Evolutionary conservation across 164 flowering plant genomes (phyloP).

Genomic region (Aristolochia fimbriata): DNA sequence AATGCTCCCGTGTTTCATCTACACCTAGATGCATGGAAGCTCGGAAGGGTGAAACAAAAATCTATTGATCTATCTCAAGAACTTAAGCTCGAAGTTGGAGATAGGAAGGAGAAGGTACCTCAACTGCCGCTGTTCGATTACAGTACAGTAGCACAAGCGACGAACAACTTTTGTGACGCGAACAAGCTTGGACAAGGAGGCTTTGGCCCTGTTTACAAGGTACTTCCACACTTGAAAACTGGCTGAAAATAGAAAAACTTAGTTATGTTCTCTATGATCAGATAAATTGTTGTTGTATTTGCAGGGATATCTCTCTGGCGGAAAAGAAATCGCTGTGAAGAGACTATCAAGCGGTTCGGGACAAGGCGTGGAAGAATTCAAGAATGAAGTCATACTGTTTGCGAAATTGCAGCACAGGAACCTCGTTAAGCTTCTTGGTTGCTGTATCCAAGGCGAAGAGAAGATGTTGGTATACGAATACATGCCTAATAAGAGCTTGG

Average conservation of each 20-base stretch:
- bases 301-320: too few species aligned
- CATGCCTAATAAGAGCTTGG: conserved; percentile 19
- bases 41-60: conserved; percentile 8
- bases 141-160: conserved; percentile 32
- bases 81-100: conserved; percentile 26
- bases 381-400: conserved; percentile 20
- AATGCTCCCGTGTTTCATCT: too few species aligned
- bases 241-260: too few species aligned
- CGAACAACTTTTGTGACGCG: conserved; percentile 36
- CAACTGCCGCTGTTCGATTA: conserved; percentile 43
- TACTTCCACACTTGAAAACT: conserved; percentile 3
- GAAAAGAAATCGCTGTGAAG: conserved; percentile 7
- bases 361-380: conserved; percentile 28
- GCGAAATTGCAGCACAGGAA: conserved; percentile 8
- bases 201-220: conserved; percentile 82
- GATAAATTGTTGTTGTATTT: too few species aligned
- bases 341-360: conserved; percentile 7
- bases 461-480: conserved; percentile 10
- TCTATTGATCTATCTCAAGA: conserved; percentile 11
- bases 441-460: conserved; percentile 4
- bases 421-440: conserved; percentile 9
- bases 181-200: conserved; percentile 79
- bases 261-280: too few species aligned
- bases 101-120: conserved; percentile 22
- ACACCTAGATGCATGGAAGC: conserved; percentile 6